Percentiles rank a stretch among this genome's conserved stretches.
These are phyloP conservation scores for Nitzschia putrida DNA, from an alignment of 108 stramenopile genomes.

Conservation along the genomic window DNA sequence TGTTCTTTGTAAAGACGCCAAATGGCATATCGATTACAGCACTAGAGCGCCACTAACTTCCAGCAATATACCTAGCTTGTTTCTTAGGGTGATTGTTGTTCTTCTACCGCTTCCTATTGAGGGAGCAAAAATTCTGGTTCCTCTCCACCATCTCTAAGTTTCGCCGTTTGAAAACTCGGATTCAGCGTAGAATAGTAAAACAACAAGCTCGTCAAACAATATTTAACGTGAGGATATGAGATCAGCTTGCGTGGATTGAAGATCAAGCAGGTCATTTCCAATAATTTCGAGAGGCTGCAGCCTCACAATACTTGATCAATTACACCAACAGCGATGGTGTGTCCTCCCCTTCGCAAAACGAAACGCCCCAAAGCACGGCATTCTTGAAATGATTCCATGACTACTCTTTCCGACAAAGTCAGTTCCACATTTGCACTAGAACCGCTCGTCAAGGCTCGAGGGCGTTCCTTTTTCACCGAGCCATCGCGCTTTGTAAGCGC, in stretches of 20 bases:
- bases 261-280: background rate
- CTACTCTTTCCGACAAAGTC: slow-evolving; percentile 76
- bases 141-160: no score
- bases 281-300: slow-evolving; percentile 2
- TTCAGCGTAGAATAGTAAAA: no score
- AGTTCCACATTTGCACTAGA: slow-evolving; percentile 70
- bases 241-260: no score
- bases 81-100: no score
- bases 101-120: no score
- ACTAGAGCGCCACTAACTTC: no score
- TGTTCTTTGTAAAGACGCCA: no score
- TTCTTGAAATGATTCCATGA: slow-evolving; percentile 90
- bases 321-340: slow-evolving; percentile 96
- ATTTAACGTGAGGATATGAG: background rate
- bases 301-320: slow-evolving; percentile 68
- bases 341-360: slow-evolving; percentile 90
- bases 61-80: no score
- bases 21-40: no score
- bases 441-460: slow-evolving; percentile 65
- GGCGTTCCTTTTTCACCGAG: slow-evolving; percentile 62
- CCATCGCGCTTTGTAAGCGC: slow-evolving; percentile 79
- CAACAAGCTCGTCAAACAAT: background rate
- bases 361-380: slow-evolving; percentile 98
- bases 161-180: no score
- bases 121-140: no score